Evolutionary conservation across 805 yeast species (phyloP), one percentile per base, ranked within the genome.

Genomic region (Pichia manshurica): DNA sequence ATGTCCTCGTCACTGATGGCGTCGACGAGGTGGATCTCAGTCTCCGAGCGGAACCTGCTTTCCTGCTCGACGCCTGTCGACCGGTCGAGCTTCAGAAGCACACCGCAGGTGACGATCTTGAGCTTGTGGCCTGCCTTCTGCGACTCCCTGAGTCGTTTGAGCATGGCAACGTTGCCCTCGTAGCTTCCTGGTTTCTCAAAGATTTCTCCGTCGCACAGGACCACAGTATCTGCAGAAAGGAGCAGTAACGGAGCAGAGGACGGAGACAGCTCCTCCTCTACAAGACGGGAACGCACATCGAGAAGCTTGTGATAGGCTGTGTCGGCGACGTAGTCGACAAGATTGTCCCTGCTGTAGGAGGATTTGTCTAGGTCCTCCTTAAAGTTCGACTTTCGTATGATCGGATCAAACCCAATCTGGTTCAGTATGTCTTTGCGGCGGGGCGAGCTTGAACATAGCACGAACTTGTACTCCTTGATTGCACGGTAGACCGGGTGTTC

Each of bases 361-460:
- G 60, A 51, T 58, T 89, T 88, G 49, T 77, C 70, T 36, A 93
- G 68, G 61, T 90, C 72, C 62, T 91, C 99, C 45, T 79, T 84
- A 59, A 88, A 91, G 9, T 77, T 68, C 0, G 96, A 85, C 17
- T 81, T 78, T 13, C 75, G 63, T 0, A 84, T 68, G 12, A 73
- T 56, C 8, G 76, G 60, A 0, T 61, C 42, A 33, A 84, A 64
- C 0, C 82, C 82, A 61, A 84, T 62, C 54, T 83, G 79, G 5
- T 63, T 58, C 25, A 93, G 58, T n/a, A 93, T 83, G 47, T 86
- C 87, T 46, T 69, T 65, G 48, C 99, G 69, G 50, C 96, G 72
- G 2, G 95, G 91, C 0, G 97, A 90, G 1, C 85, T 75, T 2
- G 96, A 87, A 0, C 96, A 96, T 6, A 91, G 71, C 5, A 87